phyloP scores from a whole-genome alignment of 2,329 filamentous ascomycete species.

The Aspergillus fischeri region DNA sequence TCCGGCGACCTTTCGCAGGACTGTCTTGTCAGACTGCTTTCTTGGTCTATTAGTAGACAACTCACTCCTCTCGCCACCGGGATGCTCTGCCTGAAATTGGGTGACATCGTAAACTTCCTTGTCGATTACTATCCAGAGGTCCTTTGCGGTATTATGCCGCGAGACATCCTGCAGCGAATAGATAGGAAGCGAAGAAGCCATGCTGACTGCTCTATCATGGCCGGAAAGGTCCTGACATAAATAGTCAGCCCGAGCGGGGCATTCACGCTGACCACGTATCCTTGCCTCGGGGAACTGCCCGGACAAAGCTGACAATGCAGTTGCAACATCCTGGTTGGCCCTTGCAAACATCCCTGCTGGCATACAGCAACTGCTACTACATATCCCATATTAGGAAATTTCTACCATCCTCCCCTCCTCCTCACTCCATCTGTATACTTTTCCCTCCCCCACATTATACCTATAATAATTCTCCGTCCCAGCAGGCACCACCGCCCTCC shows the following conservation, averaged over 20 bases:
- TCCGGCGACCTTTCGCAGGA: constrained; percentile 1
- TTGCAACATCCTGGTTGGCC: too few relatives aligned
- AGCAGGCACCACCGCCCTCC: constrained; percentile 64
- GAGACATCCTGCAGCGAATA: not conserved
- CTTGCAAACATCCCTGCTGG: too few relatives aligned
- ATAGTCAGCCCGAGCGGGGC: not conserved
- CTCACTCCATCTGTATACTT: constrained; percentile 65
- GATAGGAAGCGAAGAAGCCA: not conserved
- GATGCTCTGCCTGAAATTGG: constrained; percentile 18
- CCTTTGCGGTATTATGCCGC: not conserved
- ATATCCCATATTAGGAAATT: not conserved
- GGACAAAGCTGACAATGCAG: too few relatives aligned
- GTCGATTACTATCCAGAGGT: constrained; percentile 19
- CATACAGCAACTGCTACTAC: too few relatives aligned
- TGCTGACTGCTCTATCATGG: not conserved
- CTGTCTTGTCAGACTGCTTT: not conserved
- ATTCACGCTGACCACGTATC: not conserved
- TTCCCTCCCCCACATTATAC: constrained; percentile 72
- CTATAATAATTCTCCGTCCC: constrained; percentile 81
- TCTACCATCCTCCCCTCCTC: constrained; percentile 24
- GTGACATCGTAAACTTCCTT: constrained; percentile 17
- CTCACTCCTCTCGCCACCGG: constrained; percentile 10
- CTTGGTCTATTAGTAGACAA: not conserved
- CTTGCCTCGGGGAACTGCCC: too few relatives aligned
- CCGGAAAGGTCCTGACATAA: not conserved